Percentiles rank a stretch among this genome's conserved stretches.
These are phyloP conservation scores for Sarcodon aspratus DNA, from an alignment of 768 basidiomycete genomes.

Conservation along the genomic window DNA sequence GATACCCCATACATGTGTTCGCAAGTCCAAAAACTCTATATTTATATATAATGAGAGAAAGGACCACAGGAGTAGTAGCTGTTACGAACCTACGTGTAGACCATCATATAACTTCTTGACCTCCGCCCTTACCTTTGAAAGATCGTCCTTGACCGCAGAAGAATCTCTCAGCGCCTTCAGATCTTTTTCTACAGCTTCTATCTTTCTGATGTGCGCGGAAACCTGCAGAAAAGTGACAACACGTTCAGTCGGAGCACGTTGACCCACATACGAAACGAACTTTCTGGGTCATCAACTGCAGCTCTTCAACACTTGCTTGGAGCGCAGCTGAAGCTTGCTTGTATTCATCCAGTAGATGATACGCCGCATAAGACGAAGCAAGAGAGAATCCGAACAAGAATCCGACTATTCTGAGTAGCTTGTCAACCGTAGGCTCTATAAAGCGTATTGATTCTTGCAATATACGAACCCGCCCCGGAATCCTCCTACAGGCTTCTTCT, in stretches of 20 bases:
- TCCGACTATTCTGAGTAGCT: slow-evolving; percentile 51
- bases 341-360: slow-evolving; percentile 85
- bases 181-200: slow-evolving; percentile 86
- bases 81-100: slow-evolving; percentile 57
- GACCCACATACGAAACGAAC: slow-evolving; percentile 21
- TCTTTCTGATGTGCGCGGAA: slow-evolving; percentile 70
- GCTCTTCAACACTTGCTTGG: slow-evolving; percentile 78
- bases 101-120: slow-evolving; percentile 83
- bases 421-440: too few species aligned
- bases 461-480: slow-evolving; percentile 29
- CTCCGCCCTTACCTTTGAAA: slow-evolving; percentile 64
- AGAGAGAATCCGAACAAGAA: slow-evolving; percentile 87
- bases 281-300: slow-evolving; percentile 77
- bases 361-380: slow-evolving; percentile 78
- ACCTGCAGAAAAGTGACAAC: slow-evolving; percentile 31
- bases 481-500: slow-evolving; percentile 66
- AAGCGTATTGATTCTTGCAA: not conserved
- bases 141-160: slow-evolving; percentile 71
- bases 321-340: slow-evolving; percentile 79
- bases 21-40: slow-evolving; percentile 69
- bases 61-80: not conserved
- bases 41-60: not conserved
- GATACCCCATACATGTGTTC: slow-evolving; percentile 80
- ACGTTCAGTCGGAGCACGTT: not conserved
- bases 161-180: slow-evolving; percentile 59